phyloP scores from a whole-genome alignment of 352 stramenopile species.

The Globisporangium nodosum region DNA sequence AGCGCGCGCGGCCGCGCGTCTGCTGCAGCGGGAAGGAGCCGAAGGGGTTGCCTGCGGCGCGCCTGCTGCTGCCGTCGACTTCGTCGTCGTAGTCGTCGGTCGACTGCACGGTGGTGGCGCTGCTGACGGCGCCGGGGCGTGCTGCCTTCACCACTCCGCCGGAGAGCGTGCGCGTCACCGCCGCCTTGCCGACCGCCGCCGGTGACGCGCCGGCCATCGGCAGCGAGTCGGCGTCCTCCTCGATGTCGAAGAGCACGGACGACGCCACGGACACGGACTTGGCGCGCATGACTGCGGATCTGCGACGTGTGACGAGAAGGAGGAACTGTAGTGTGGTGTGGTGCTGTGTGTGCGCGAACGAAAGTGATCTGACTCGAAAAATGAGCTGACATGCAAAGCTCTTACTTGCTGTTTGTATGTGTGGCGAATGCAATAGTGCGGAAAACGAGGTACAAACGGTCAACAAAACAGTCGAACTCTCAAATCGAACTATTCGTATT shows the following conservation, averaged over 20 bases:
- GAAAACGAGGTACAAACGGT: too few relatives aligned
- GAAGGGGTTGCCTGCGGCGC: conserved; percentile 1
- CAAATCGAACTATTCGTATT: too few relatives aligned
- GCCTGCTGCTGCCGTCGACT: conserved; percentile 10
- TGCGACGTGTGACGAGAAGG: neutral
- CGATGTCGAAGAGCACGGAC: conserved; percentile 41
- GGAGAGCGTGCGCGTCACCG: conserved; percentile 8
- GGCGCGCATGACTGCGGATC: conserved; percentile 9
- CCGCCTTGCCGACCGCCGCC: conserved; percentile 12
- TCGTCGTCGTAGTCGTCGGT: conserved; percentile 15
- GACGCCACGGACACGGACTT: conserved; percentile 14
- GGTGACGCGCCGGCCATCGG: conserved; percentile 10
- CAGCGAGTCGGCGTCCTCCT: conserved; percentile 25
- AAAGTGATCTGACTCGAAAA: neutral
- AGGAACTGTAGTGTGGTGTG: neutral
- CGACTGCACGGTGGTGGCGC: conserved; percentile 15
- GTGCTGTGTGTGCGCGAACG: neutral
- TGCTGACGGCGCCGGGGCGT: conserved; percentile 25
- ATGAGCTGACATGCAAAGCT: too few relatives aligned
- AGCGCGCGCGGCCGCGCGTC: conserved; percentile 19
- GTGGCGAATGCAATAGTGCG: too few relatives aligned
- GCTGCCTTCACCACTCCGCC: neutral
- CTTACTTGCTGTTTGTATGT: neutral
- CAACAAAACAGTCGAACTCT: too few relatives aligned
- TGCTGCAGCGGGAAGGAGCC: conserved; percentile 2